These are phyloP conservation scores for Begonia masoniana DNA, from an alignment of 306 rosid species.

Conservation along the genomic window DNA sequence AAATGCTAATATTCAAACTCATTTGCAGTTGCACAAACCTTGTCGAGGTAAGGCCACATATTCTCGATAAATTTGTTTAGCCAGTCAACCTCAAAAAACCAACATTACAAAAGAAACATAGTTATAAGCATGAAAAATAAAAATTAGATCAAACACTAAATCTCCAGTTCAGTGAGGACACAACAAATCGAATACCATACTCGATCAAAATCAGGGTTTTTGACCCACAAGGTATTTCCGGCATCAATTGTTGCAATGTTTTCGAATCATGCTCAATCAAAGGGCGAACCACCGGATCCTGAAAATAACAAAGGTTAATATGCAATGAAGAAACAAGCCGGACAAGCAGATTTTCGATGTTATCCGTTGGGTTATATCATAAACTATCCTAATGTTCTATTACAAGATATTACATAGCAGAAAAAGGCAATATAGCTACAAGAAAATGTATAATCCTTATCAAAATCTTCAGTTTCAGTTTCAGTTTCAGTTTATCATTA, in stretches of 20 bases:
- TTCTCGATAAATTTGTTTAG: constrained; percentile 52
- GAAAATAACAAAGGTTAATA: constrained; percentile 11
- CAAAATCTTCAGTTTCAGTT: too few species aligned
- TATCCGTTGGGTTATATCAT: background rate
- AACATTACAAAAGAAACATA: background rate
- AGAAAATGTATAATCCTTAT: too few species aligned
- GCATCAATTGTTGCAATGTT: constrained; percentile 43
- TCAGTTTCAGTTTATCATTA: too few species aligned
- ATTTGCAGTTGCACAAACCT: constrained; percentile 30
- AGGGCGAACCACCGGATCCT: constrained; percentile 65
- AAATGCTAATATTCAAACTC: background rate
- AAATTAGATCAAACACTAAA: background rate
- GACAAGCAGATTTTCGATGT: background rate
- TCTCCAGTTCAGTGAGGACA: too few species aligned
- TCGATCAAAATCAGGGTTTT: constrained; percentile 76
- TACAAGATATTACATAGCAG: background rate
- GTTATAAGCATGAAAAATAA: background rate
- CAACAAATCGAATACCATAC: constrained; percentile 26
- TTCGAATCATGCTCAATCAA: constrained; percentile 57
- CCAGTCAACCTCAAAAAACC: constrained; percentile 67
- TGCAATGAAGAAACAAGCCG: background rate
- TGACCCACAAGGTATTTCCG: constrained; percentile 80
- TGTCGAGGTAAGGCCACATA: constrained; percentile 86
- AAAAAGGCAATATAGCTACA: too few species aligned
- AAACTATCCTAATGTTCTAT: background rate